Evolutionary conservation across 179 eudicot genomes (phyloP), one percentile per base, ranked within the genome.

Genomic region (Pouteria campechiana): DNA sequence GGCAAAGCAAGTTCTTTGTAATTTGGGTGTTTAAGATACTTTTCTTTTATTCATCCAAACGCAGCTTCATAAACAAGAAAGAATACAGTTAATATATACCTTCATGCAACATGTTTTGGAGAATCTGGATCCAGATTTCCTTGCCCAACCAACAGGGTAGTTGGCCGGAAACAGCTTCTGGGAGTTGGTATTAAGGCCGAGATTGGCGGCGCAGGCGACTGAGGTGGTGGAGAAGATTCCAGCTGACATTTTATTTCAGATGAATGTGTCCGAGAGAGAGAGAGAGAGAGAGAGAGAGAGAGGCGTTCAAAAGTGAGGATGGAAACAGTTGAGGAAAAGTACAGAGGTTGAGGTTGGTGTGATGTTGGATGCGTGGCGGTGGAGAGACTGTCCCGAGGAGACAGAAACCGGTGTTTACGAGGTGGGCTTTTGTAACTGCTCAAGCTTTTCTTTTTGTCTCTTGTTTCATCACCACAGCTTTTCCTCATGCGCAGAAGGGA

Each of bases 21-120:
- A n/a, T n/a, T n/a, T n/a, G n/a, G n/a, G n/a, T n/a, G n/a, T n/a
- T n/a, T n/a, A n/a, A n/a, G n/a, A n/a, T n/a, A n/a, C n/a, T n/a
- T n/a, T n/a, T n/a, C n/a, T n/a, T n/a, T n/a, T n/a, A n/a, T n/a
- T n/a, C n/a, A n/a, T n/a, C n/a, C n/a, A n/a, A n/a, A n/a, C n/a
- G n/a, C n/a, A n/a, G n/a, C n/a, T n/a, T n/a, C n/a, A 25, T 7
- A 15, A 24, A 25, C 3, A 43, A 24, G 45, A 21, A 5, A 6
- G 47, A 8, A 22, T 2, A 16, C 8, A 34, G 9, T 16, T 12
- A 6, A 6, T 14, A 14, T 37, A 11, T 32, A 67, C 73, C 68
- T 67, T 67, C 73, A 67, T 67, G 68, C 73, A 67, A 25, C 40
- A 32, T 12, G 44, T 47, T 44, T 28, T 67, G 1, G 60, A 61